phyloP scores from a whole-genome alignment of 805 yeast genomes.

The Zygotorulaspora danielsina region DNA sequence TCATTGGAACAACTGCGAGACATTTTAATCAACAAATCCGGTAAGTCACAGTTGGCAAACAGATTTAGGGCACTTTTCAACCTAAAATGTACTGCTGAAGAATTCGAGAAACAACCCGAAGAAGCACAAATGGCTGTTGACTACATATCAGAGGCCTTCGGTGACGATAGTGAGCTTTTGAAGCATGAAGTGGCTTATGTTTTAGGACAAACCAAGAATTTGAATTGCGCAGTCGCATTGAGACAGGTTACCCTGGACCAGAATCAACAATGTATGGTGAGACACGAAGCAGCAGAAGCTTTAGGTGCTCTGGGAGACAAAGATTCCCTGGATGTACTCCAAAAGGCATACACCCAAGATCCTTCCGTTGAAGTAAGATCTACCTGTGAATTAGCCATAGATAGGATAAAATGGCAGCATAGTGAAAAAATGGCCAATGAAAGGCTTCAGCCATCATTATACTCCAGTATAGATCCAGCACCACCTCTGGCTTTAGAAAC shows the following conservation, averaged over 20 bases:
- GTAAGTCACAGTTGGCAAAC: slow-evolving; percentile 70
- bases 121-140: slow-evolving; percentile 66
- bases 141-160: slow-evolving; percentile 80
- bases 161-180: slow-evolving; percentile 77
- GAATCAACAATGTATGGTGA: slow-evolving; percentile 88
- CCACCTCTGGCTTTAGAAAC: slow-evolving; percentile 82
- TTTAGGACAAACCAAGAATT: slow-evolving; percentile 88
- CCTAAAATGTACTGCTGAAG: slow-evolving; percentile 80
- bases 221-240: slow-evolving; percentile 69
- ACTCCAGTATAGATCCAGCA: slow-evolving; percentile 93
- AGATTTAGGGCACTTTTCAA: slow-evolving; percentile 94
- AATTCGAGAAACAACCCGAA: slow-evolving; percentile 47
- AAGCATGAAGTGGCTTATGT: slow-evolving; percentile 98
- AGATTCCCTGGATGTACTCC: slow-evolving; percentile 62
- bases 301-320: slow-evolving; percentile 90
- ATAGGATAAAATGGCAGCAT: slow-evolving; percentile 88
- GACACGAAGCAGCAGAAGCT: slow-evolving; percentile 99
- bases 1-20: slow-evolving; percentile 68
- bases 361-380: slow-evolving; percentile 86
- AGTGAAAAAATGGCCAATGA: slow-evolving; percentile 52
- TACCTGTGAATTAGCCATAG: slow-evolving; percentile 96
- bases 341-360: slow-evolving; percentile 62
- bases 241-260: slow-evolving; percentile 62
- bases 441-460: slow-evolving; percentile 66
- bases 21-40: slow-evolving; percentile 58